Base-by-base conservation (phyloP, 2,329 filamentous ascomycete species). In the Colletotrichum navitas region DNA sequence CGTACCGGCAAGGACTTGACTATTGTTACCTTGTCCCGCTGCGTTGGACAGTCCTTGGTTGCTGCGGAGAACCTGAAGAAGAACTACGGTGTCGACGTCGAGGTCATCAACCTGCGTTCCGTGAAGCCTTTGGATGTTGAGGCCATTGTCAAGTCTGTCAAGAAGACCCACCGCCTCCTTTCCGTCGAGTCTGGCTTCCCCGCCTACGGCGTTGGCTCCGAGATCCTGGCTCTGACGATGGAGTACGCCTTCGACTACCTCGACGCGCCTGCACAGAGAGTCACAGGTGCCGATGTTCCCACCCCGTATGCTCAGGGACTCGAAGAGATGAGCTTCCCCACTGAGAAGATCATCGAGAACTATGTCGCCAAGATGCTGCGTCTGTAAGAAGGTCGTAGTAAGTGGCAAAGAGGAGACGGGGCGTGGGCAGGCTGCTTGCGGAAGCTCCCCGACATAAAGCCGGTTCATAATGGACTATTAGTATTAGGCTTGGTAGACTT, bases 231-330 rank as follows among this genome's bases (percentile, higher is more conserved):
- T 72, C 87, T 98, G 73, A 92, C 94, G 74, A 97, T 97, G 92
- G 96, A 99, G 86, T 99, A 98, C 83, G 95, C 90, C 74, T 99
- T 98, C 81, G 96, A 99, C 86, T 98, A 97, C 87, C 92, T 99
- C 75, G 92, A 98, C 79, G 94, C 94, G 68, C 96, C 96, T 59
- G 96, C 94, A 73, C 93, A 95, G 83, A 92, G 96, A 83, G 91
- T 99, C 79, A 98, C 96, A 71, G 96, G 96, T 82, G 95, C 96
- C 75, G 96, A 99, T 83, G 96, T 99, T 16, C 96, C 96, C 61
- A 99, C 96, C 10, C 96, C 96, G 47, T 98, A 99, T 81, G 95
- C 96, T 71, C 88, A 92, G 83, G 93, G 94, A 81, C 89, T 99
- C 70, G 96, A 99, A 89, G 91, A 96, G 85, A 92, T 99, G 94